phyloP scores from a whole-genome alignment of 345 rosid genomes.

The Odontarrhena argentea region DNA sequence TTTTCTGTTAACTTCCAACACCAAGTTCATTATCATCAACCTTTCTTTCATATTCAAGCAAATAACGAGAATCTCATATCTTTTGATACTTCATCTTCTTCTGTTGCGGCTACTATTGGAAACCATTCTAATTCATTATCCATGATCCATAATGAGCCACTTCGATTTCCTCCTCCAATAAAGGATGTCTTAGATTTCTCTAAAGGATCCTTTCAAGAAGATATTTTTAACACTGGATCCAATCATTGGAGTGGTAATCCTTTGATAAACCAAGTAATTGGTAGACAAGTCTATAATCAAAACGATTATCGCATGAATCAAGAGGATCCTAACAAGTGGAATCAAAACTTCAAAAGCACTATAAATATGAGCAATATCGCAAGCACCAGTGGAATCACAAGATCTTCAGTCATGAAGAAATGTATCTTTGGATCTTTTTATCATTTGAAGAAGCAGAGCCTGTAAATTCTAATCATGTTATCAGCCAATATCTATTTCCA shows the following conservation, averaged over 20 bases:
- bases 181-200: background rate
- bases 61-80: slow-evolving; percentile 13
- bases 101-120: background rate
- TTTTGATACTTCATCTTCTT: slow-evolving; percentile 9
- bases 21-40: slow-evolving; percentile 8
- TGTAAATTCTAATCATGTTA: background rate
- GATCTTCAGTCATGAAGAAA: slow-evolving; percentile 1
- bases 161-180: background rate
- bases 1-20: slow-evolving; percentile 6
- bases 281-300: slow-evolving; percentile 12
- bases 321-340: slow-evolving; percentile 15
- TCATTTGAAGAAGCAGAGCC: background rate
- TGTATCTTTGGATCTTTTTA: background rate
- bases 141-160: slow-evolving; percentile 11
- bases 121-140: background rate
- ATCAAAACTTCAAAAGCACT: slow-evolving; percentile 14
- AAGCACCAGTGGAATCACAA: slow-evolving; percentile 11
- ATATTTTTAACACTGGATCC: slow-evolving; percentile 10
- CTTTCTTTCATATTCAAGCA: slow-evolving; percentile 17
- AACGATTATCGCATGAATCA: background rate
- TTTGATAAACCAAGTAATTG: slow-evolving; percentile 18
- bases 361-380: background rate
- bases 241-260: slow-evolving; percentile 23
- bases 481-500: too few relatives aligned
- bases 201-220: background rate